A percentile compares a stretch with the other conserved stretches of the same genome.
Evolutionary conservation across 2,329 filamentous ascomycete species (phyloP).

Genomic region (Colletotrichum eremochloae): DNA sequence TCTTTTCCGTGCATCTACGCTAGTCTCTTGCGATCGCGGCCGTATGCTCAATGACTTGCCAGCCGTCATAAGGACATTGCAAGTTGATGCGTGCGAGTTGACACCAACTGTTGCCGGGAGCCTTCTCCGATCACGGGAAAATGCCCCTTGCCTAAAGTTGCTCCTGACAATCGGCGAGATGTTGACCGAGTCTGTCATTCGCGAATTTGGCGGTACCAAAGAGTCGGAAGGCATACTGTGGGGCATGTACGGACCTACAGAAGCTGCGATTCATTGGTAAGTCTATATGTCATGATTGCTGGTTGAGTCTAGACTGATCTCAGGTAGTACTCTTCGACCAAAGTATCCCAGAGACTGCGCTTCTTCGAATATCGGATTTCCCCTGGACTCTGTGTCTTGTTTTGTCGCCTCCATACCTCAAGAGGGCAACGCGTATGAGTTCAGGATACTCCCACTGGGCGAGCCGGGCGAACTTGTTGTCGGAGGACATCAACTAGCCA

Average conservation of each 20-base stretch:
- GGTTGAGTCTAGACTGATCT: not conserved
- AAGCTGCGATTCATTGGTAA: conserved; percentile 88
- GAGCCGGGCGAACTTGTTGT: conserved; percentile 84
- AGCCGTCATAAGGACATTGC: conserved; percentile 71
- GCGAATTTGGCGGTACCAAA: conserved; percentile 78
- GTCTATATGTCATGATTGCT: conserved; percentile 34
- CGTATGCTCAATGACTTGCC: conserved; percentile 83
- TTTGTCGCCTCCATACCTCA: conserved; percentile 72
- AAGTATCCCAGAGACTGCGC: conserved; percentile 15
- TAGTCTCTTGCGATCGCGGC: conserved; percentile 78
- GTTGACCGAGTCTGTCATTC: conserved; percentile 82
- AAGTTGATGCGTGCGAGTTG: conserved; percentile 87
- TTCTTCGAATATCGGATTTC: conserved; percentile 75
- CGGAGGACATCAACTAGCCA: conserved; percentile 83
- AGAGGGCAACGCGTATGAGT: conserved; percentile 47
- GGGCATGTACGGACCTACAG: conserved; percentile 95
- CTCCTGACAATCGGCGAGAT: conserved; percentile 94
- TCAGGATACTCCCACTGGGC: conserved; percentile 72
- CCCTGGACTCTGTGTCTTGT: conserved; percentile 84
- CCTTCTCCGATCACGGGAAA: conserved; percentile 75
- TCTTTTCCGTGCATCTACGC: conserved; percentile 77
- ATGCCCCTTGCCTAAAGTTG: conserved; percentile 76
- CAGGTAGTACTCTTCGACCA: conserved; percentile 15
- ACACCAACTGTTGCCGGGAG: conserved; percentile 90
- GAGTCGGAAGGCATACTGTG: conserved; percentile 76